These are phyloP conservation scores for Solanum verrucosum DNA, from an alignment of 257 asterid species.

Conservation along the genomic window DNA sequence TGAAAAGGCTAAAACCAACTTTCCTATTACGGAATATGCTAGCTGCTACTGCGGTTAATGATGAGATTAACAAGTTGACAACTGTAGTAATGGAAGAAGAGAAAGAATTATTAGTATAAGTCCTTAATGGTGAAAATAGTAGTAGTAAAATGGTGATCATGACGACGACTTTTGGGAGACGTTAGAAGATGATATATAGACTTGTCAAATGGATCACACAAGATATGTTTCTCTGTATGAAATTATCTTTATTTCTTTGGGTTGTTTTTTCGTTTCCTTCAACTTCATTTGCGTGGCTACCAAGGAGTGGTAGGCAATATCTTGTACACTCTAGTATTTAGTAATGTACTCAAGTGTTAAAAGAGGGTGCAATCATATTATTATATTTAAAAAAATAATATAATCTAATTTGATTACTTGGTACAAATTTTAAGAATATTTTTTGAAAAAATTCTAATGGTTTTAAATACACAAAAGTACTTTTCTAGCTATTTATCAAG, in stretches of 20 bases:
- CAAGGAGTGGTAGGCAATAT: not conserved
- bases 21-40: constrained; percentile 9
- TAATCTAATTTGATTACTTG: too few species aligned
- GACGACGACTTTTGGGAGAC: not conserved
- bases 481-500: not conserved
- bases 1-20: constrained; percentile 10
- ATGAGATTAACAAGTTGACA: not conserved
- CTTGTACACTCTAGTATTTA: not conserved
- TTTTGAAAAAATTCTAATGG: too few species aligned
- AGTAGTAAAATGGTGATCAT: not conserved
- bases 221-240: not conserved
- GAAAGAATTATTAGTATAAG: not conserved
- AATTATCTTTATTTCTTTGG: not conserved
- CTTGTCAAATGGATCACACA: not conserved
- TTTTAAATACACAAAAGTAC: too few species aligned
- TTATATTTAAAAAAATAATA: too few species aligned
- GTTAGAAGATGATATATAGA: not conserved
- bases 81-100: not conserved
- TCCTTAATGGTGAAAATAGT: not conserved
- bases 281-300: not conserved
- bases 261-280: not conserved
- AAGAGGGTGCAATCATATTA: not conserved
- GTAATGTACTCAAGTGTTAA: not conserved
- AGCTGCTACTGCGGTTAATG: not conserved
- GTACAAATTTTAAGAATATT: too few species aligned